Base-by-base conservation (phyloP, 768 basidiomycete genomes). In the Lactarius hatsudake region DNA sequence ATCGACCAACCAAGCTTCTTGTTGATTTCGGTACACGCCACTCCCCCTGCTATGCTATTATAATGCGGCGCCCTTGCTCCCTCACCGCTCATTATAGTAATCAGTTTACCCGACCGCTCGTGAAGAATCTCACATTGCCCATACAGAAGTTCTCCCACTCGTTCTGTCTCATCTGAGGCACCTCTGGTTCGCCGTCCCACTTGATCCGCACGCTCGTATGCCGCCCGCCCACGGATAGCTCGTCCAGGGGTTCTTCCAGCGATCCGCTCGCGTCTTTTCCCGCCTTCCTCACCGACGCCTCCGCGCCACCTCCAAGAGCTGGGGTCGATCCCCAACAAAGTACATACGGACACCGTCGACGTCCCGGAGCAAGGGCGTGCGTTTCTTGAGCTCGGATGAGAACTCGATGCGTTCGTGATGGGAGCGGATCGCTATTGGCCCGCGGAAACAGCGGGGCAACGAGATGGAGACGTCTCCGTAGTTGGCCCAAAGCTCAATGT, bases 391-490 rank as follows among this genome's bases (percentile, higher is more conserved):
- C 20, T 26, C 43, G 32, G 61, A 36, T 18, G 65, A 66, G 34
- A 66, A 40, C 9, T 30, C 7, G 10, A 62, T 8, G 3, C 56
- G 56, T 51, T 53, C 56, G 45, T 66, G 43, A n/a, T 12, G 0
- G 5, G 61, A 38, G 34, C 38, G 34, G 45, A 66, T 66, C 5
- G 55, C 51, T 9, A 62, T 58, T 10, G 55, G 54, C 28, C 65
- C 56, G 5, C 55, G 61, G 45, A 66, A 66, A 34, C 15, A 30
- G 43, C 20, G 65, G 5, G 61, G 65, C 12, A 66, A 56, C 5
- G 65, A 51, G 61, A 66, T 5, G 2, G 38, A 56, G 34, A 66
- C 18, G 18, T 61, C 65, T n/a, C 65, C 65, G 9, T 54, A 18
- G 45, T 32, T 48, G 26, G 65, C 61, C 12, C 28, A 42, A 30